phyloP scores from a whole-genome alignment of 1,139 yeast species.

The Yamadazyma sp. region DNA sequence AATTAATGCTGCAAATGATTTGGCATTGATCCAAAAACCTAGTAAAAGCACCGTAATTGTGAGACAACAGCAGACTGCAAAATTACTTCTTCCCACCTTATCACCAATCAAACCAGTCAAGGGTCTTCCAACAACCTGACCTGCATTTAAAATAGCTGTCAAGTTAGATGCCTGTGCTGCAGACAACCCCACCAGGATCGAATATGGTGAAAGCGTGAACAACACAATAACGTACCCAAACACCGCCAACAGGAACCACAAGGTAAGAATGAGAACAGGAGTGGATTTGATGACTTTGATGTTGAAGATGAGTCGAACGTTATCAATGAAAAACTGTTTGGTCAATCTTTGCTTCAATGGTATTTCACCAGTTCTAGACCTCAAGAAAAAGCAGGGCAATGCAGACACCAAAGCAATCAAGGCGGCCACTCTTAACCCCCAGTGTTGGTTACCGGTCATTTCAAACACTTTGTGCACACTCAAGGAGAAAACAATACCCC shows the following conservation, averaged over 20 bases:
- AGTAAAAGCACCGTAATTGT: constrained; percentile 35
- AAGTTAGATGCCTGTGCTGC: constrained; percentile 56
- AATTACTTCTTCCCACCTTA: constrained; percentile 55
- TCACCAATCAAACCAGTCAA: constrained; percentile 59
- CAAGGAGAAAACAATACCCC: constrained; percentile 60
- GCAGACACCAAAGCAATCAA: constrained; percentile 35
- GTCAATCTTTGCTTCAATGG: constrained; percentile 19
- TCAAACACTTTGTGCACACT: constrained; percentile 48
- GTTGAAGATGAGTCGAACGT: constrained; percentile 27
- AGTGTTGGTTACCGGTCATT: constrained; percentile 54
- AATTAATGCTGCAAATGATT: constrained; percentile 48
- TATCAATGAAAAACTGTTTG: constrained; percentile 19
- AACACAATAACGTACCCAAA: constrained; percentile 61
- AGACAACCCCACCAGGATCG: constrained; percentile 57
- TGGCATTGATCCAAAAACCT: constrained; percentile 58
- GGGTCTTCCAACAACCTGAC: constrained; percentile 69
- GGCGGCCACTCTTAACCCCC: constrained; percentile 64
- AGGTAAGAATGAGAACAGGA: constrained; percentile 43
- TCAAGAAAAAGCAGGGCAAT: constrained; percentile 35
- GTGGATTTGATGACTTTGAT: constrained; percentile 28
- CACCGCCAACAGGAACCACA: constrained; percentile 58
- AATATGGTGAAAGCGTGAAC: constrained; percentile 62
- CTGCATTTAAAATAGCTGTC: constrained; percentile 63
- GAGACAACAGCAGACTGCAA: constrained; percentile 35
- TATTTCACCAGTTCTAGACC: constrained; percentile 42